Evolutionary conservation across 345 rosid genomes (phyloP).

Genomic region (Cardiospermum halicacabum): DNA sequence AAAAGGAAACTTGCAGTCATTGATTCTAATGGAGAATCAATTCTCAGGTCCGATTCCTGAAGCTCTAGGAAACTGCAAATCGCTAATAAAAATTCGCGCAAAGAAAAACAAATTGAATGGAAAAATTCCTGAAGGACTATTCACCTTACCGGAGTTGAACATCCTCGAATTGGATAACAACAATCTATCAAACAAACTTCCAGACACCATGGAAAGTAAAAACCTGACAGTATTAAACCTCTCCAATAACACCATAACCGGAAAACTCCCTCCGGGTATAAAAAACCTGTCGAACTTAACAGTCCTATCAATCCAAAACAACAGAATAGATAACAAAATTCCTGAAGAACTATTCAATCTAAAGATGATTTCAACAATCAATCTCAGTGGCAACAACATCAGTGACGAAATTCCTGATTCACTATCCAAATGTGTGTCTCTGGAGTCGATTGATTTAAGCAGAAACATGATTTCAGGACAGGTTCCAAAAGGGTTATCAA

Average conservation of each 20-base stretch:
- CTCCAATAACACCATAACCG: conserved; percentile 56
- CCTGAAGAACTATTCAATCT: conserved; percentile 48
- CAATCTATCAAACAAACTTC: conserved; percentile 66
- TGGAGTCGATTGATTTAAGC: conserved; percentile 63
- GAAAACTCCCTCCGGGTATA: conserved; percentile 65
- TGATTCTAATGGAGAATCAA: conserved; percentile 64
- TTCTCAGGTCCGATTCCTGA: conserved; percentile 71
- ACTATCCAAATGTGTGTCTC: conserved; percentile 33
- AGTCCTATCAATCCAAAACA: conserved; percentile 39
- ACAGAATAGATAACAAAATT: conserved; percentile 52
- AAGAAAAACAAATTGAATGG: conserved; percentile 52
- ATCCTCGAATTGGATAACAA: conserved; percentile 57
- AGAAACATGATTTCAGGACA: conserved; percentile 54
- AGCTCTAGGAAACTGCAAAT: conserved; percentile 61
- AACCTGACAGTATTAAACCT: conserved; percentile 34
- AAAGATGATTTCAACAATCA: conserved; percentile 38
- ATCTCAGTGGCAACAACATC: conserved; percentile 51
- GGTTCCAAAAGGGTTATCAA: conserved; percentile 45
- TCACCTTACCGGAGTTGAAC: conserved; percentile 39
- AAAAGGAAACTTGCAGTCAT: conserved; percentile 42
- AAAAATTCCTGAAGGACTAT: conserved; percentile 63
- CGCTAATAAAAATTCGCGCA: conserved; percentile 49
- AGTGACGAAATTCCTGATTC: conserved; percentile 59
- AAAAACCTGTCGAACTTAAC: conserved; percentile 41
- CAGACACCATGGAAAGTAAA: conserved; percentile 50